A percentile compares a stretch with the other conserved stretches of the same genome.
phyloP scores from a whole-genome alignment of 495 filamentous ascomycete species.

The Penicillium canariense region DNA sequence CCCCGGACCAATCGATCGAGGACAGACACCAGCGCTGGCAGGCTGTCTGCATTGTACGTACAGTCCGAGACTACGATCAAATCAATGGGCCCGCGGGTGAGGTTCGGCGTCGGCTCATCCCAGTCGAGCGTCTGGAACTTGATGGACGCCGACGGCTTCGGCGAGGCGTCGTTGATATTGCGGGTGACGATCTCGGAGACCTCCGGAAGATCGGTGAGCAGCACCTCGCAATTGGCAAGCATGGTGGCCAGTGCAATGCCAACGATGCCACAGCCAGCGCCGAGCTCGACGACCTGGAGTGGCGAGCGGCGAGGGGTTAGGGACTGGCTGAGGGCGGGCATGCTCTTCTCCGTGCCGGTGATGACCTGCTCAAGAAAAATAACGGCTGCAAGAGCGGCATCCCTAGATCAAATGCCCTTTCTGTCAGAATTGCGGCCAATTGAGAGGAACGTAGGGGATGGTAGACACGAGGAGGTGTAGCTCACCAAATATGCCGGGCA shows the following conservation, averaged over 20 bases:
- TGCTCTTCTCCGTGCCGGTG: conserved; percentile 9
- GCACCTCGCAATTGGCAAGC: conserved; percentile 51
- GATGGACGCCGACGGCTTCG: conserved; percentile 35
- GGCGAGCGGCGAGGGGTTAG: conserved; percentile 24
- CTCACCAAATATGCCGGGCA: conserved; percentile 89
- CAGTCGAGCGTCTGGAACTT: conserved; percentile 73
- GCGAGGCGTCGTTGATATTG: conserved; percentile 51
- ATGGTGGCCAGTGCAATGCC: conserved; percentile 70
- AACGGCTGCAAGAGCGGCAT: conserved; percentile 62
- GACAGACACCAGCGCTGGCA: conserved; percentile 71
- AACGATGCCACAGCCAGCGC: conserved; percentile 81
- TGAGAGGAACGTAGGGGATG: conserved; percentile 8
- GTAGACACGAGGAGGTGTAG: neutral
- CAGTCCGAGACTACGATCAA: conserved; percentile 85
- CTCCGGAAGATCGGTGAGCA: conserved; percentile 82
- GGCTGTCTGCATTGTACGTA: conserved; percentile 87
- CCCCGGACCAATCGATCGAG: conserved; percentile 53
- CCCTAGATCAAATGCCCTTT: conserved; percentile 43
- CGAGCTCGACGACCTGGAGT: conserved; percentile 70
- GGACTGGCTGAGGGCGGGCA: conserved; percentile 27
- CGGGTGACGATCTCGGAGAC: conserved; percentile 61
- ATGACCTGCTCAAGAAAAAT: conserved; percentile 37
- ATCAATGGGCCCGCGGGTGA: conserved; percentile 53
- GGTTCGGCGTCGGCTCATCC: conserved; percentile 51
- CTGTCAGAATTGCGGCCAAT: conserved; percentile 5